A percentile compares a stretch with the other conserved stretches of the same genome.
Conservation (phyloP, 1,139 yeast genomes). For the Suhomyces yuchorum region DNA sequence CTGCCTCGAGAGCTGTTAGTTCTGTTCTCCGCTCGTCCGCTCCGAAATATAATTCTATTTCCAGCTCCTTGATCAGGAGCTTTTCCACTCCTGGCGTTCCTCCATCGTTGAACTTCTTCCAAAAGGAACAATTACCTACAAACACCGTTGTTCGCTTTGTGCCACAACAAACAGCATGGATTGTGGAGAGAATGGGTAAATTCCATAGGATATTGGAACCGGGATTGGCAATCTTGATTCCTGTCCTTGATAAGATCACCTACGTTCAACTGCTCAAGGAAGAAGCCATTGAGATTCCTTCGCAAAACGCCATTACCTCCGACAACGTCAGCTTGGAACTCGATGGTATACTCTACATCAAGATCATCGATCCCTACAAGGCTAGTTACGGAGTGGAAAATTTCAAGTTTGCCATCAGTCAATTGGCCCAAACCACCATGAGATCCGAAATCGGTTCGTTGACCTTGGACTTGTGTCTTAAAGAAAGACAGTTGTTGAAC, state of each 20-base stretch:
- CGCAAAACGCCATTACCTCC: conserved; percentile 82
- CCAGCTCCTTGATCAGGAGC: neutral
- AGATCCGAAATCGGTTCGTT: conserved; percentile 84
- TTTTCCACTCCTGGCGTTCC: conserved; percentile 10
- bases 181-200: conserved; percentile 90
- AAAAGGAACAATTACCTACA: conserved; percentile 65
- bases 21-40: neutral
- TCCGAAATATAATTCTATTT: neutral
- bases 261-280: conserved; percentile 84
- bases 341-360: conserved; percentile 81
- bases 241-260: conserved; percentile 72
- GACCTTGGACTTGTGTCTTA: conserved; percentile 74
- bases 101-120: conserved; percentile 56
- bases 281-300: conserved; percentile 79
- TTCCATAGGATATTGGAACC: conserved; percentile 75
- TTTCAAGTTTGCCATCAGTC: conserved; percentile 81
- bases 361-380: conserved; percentile 78
- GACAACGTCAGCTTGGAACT: conserved; percentile 84
- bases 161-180: conserved; percentile 91
- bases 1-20: neutral
- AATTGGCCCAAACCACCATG: conserved; percentile 90
- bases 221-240: conserved; percentile 73
- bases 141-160: conserved; percentile 78
- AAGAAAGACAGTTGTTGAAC: conserved; percentile 74
- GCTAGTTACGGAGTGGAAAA: conserved; percentile 90